phyloP scores from a whole-genome alignment of 495 filamentous ascomycete genomes.

The Parachaetomium inaequale region DNA sequence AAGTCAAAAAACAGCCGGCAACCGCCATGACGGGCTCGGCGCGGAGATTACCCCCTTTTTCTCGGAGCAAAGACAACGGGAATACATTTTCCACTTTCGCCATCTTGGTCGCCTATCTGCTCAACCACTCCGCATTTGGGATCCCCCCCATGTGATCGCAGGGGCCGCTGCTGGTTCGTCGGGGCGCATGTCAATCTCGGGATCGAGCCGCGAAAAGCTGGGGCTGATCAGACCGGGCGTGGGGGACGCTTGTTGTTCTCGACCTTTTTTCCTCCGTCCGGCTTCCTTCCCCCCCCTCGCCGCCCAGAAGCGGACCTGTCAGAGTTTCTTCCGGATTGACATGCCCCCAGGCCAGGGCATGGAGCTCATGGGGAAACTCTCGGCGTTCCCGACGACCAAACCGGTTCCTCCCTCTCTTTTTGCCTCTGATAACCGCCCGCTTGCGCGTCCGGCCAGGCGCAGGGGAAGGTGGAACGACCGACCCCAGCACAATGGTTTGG shows the following conservation, averaged over 20 bases:
- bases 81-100: neutral
- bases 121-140: conserved; percentile 6
- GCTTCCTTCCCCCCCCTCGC: neutral
- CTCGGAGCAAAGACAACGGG: neutral
- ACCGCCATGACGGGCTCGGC: neutral
- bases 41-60: conserved; percentile 10
- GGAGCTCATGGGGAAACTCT: neutral
- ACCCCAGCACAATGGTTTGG: conserved; percentile 20
- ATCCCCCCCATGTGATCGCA: conserved; percentile 15
- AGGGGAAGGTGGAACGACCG: neutral
- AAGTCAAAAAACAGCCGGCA: neutral
- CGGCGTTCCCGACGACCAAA: neutral
- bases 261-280: neutral
- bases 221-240: conserved; percentile 12
- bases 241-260: conserved; percentile 7
- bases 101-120: neutral
- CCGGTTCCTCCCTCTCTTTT: neutral
- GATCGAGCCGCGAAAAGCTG: conserved; percentile 9
- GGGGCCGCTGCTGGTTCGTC: conserved; percentile 9
- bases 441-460: neutral
- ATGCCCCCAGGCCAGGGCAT: no score
- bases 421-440: neutral
- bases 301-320: neutral
- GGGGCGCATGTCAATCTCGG: conserved; percentile 8
- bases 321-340: neutral